These are phyloP conservation scores for Fusarium penzigii DNA, from an alignment of 2,329 filamentous ascomycete genomes.

Conservation along the genomic window DNA sequence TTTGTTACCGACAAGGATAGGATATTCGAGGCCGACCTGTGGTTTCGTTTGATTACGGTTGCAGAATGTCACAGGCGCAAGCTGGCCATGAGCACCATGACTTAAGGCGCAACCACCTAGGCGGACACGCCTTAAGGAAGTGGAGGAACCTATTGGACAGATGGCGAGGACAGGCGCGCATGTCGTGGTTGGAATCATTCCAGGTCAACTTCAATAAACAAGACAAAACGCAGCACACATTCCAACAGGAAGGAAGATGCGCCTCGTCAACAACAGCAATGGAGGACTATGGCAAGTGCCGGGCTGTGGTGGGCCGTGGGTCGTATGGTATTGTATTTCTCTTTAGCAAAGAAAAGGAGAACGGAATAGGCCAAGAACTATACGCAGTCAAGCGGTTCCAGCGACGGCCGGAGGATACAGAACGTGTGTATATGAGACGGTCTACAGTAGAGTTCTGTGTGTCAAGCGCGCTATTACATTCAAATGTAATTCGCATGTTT, in stretches of 20 bases:
- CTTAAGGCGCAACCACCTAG: slow-evolving; percentile 75
- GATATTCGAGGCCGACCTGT: no score
- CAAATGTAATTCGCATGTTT: slow-evolving; percentile 96
- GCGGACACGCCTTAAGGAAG: slow-evolving; percentile 89
- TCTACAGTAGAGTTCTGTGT: slow-evolving; percentile 98
- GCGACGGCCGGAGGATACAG: slow-evolving; percentile 87
- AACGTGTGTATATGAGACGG: slow-evolving; percentile 97
- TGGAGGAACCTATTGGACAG: slow-evolving; percentile 84
- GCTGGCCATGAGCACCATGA: slow-evolving; percentile 78
- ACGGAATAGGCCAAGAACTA: slow-evolving; percentile 75
- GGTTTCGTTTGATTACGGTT: no score
- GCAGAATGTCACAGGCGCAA: no score
- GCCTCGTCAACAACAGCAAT: slow-evolving; percentile 74
- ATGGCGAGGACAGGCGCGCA: slow-evolving; percentile 72
- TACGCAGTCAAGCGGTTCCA: slow-evolving; percentile 99
- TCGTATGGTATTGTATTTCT: slow-evolving; percentile 97
- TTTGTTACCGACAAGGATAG: no score
- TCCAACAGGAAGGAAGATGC: slow-evolving; percentile 74
- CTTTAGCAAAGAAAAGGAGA: slow-evolving; percentile 90
- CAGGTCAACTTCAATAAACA: slow-evolving; percentile 65
- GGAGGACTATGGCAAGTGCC: slow-evolving; percentile 98
- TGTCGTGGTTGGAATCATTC: slow-evolving; percentile 77
- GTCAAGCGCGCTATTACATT: slow-evolving; percentile 92
- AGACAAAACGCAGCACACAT: slow-evolving; percentile 80
- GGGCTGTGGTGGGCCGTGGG: slow-evolving; percentile 92